A percentile compares a stretch with the other conserved stretches of the same genome.
phyloP scores from a whole-genome alignment of 495 filamentous ascomycete genomes.

The Penicillium silybi region DNA sequence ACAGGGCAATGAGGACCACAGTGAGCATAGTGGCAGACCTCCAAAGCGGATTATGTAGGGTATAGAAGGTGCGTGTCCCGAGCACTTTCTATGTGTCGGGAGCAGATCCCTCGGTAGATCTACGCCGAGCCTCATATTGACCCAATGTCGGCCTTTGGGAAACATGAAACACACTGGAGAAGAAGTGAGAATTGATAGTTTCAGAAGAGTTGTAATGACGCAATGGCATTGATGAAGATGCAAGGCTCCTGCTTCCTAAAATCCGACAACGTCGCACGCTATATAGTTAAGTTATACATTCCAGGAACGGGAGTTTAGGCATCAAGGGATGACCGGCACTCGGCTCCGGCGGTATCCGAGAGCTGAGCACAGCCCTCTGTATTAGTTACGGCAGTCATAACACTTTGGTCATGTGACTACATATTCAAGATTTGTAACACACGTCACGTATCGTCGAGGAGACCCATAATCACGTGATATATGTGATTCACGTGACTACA shows the following conservation, averaged over 20 bases:
- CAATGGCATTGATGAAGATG: background rate
- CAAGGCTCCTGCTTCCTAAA: background rate
- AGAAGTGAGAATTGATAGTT: background rate
- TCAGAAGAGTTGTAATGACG: background rate
- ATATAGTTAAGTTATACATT: background rate
- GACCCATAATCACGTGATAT: background rate
- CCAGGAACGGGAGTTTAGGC: background rate
- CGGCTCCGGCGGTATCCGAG: slow-evolving; percentile 26
- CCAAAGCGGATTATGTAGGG: too few relatives aligned
- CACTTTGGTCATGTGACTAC: background rate
- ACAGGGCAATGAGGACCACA: too few relatives aligned
- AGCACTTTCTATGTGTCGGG: too few relatives aligned
- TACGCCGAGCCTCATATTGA: too few relatives aligned
- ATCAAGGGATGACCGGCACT: background rate
- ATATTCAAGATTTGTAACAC: background rate
- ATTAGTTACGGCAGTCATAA: background rate
- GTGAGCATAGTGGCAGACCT: too few relatives aligned
- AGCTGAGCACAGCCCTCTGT: slow-evolving; percentile 5
- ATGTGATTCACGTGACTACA: background rate
- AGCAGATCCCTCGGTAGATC: too few relatives aligned
- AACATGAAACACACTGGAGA: too few relatives aligned
- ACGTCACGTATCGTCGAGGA: background rate
- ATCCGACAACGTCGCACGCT: background rate
- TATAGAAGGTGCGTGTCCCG: too few relatives aligned
- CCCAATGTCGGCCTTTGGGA: too few relatives aligned